Evolutionary conservation across 768 basidiomycete genomes (phyloP), one percentile per base, ranked within the genome.

Genomic region (Fomitopsis pulvina): DNA sequence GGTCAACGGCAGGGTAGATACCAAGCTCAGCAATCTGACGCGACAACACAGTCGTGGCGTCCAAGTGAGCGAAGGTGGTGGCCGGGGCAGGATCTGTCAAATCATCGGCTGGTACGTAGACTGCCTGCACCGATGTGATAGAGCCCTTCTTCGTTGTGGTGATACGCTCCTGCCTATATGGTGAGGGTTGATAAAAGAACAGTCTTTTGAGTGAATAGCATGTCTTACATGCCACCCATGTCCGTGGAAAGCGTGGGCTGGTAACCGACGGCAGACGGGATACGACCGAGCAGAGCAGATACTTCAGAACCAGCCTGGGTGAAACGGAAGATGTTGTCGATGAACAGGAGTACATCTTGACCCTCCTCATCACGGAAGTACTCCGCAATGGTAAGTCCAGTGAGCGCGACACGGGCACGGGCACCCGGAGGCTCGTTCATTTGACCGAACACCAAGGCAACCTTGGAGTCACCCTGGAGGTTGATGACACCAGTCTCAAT

Each of bases 271-370:
- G 96, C 96, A 60, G 96, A 98, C 60, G 96, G 96, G 66, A 98
- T 99, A 92, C 96, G 96, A 80, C 96, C 96, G 60, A 98, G 89
- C 63, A 99, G 73, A 57, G 96, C 96, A 75, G 96, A 99, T 79
- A 98, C 96, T 70, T 98, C 96, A 57, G 96, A 99, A 85, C 96
- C 96, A 65, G 96, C 96, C 72, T 98, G 96, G 61, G 96, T 99
- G 90, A 99, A 99, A 68, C 96, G 94, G 96, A 99, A 99, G 75
- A 99, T 99, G 84, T 99, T 99, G 88, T 99, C 96, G 68, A 99
- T 99, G 82, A 99, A 99, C 67, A 99, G 85, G 68, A 99, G 81
- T 79, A 99, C 96, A 71, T 99, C 96, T 73, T 99, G 96, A 57
- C 96, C 96, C 76, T 99, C 95, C 77, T 98, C 95, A 64, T 99